phyloP scores from a whole-genome alignment of 2,329 filamentous ascomycete species.

The Aspergillus aculeatus region DNA sequence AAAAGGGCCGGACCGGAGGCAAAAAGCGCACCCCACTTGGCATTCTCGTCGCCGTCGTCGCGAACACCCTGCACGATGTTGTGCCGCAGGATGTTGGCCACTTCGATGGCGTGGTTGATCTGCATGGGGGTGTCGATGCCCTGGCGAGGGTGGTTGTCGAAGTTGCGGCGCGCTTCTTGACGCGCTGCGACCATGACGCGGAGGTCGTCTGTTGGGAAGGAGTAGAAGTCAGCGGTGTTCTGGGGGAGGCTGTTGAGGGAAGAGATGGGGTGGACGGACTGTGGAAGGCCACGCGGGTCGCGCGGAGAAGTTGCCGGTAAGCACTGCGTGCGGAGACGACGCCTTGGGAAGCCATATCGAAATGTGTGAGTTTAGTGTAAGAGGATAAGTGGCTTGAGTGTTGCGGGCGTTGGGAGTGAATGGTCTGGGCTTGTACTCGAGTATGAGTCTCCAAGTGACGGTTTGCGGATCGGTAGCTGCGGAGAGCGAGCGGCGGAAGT shows the following conservation, averaged over 20 bases:
- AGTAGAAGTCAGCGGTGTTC: not conserved
- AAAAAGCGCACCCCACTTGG: constrained; percentile 35
- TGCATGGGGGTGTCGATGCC: constrained; percentile 60
- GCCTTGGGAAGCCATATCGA: constrained; percentile 35
- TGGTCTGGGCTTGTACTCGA: too few relatives aligned
- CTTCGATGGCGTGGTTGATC: constrained; percentile 76
- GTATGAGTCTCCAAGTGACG: not conserved
- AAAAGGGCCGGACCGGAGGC: not conserved
- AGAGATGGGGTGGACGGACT: constrained; percentile 50
- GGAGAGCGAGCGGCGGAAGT: too few relatives aligned
- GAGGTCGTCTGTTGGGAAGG: constrained; percentile 61
- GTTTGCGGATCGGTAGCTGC: not conserved
- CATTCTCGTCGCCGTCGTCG: constrained; percentile 31
- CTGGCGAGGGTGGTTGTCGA: constrained; percentile 65
- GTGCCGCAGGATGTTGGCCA: constrained; percentile 73
- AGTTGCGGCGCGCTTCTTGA: constrained; percentile 68
- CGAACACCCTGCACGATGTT: constrained; percentile 83
- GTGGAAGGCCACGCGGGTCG: constrained; percentile 77
- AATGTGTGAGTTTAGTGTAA: not conserved
- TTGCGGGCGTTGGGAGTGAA: too few relatives aligned
- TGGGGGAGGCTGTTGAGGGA: too few relatives aligned
- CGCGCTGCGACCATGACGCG: constrained; percentile 69
- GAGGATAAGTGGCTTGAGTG: not conserved
- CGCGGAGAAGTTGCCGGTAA: constrained; percentile 79
- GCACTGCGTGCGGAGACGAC: constrained; percentile 64